Base-by-base conservation (phyloP, 441 rosid genomes). In the Arabidopsis hybrid region DNA sequence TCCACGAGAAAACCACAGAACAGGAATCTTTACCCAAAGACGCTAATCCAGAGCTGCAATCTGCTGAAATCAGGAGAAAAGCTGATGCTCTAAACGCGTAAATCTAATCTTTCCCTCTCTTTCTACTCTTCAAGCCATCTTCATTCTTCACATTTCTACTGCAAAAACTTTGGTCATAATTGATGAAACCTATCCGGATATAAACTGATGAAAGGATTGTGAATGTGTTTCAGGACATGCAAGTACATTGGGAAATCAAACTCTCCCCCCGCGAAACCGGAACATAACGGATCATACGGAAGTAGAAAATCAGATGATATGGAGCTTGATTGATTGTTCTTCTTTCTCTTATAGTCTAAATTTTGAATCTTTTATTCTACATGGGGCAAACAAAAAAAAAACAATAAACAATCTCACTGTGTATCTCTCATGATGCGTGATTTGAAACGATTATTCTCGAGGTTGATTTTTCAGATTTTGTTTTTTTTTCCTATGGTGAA, bases 41-140 rank as follows among this genome's bases (percentile, higher is more conserved):
- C 70, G 60, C 80, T 11, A 82, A 81, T 68, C 88, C 95, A 0
- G 67, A 85, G 46, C 46, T 87, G 71, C 82, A 79, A 73, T 77
- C 87, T 38, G 71, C 77, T 65, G 87, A 85, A 69, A 86, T 88
- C 84, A 86, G 53, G 80, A 85, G 83, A 76, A 83, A 76, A 78
- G 72, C 81, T 4, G 93, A 86, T 61, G 83, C 88, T 11, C 85
- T 88, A 32, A 79, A 79, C 57, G 81, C 79, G 93, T 88, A 83
- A 82, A 17, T 57, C n/a, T 72, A 66, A 38, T 32, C 7, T 43
- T 32, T 17, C 46, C 71, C 64, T 52, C 71, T 49, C 69, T 42
- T 43, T 38, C 47, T 61, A 34, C 51, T 53, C 72, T 59, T 49
- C 53, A 49, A 17, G 53, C 31, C 6, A 35, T 55, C 45, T 64